A percentile compares a stretch with the other conserved stretches of the same genome.
Evolutionary conservation across 2,329 filamentous ascomycete species (phyloP).

Genomic region (Alternaria sp.): DNA sequence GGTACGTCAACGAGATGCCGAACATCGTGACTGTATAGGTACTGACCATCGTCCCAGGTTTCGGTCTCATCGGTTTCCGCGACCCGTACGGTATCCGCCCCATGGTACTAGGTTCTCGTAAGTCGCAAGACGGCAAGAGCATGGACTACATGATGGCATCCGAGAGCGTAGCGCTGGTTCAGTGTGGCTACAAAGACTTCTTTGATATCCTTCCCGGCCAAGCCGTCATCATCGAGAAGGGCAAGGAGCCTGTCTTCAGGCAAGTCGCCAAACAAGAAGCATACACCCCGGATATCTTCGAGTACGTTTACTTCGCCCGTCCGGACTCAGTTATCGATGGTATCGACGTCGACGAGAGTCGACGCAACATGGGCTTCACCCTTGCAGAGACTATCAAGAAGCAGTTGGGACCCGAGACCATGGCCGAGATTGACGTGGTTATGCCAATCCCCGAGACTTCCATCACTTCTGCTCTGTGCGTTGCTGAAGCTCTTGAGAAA

Average conservation of each 20-base stretch:
- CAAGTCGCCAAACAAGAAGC: slow-evolving; percentile 74
- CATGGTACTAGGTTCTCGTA: slow-evolving; percentile 78
- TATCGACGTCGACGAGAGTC: slow-evolving; percentile 83
- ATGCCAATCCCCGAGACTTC: slow-evolving; percentile 87
- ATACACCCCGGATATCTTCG: slow-evolving; percentile 87
- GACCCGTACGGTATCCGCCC: slow-evolving; percentile 86
- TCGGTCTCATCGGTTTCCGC: slow-evolving; percentile 81
- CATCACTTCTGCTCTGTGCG: slow-evolving; percentile 79
- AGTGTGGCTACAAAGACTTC: slow-evolving; percentile 81
- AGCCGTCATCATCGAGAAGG: slow-evolving; percentile 86
- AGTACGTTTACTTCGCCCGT: slow-evolving; percentile 87
- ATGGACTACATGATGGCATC: slow-evolving; percentile 92
- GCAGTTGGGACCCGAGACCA: slow-evolving; percentile 71
- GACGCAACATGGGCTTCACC: slow-evolving; percentile 86
- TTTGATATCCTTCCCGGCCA: slow-evolving; percentile 82
- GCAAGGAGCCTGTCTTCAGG: slow-evolving; percentile 74
- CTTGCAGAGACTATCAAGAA: slow-evolving; percentile 77
- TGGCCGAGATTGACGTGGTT: slow-evolving; percentile 82
- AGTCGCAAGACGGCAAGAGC: slow-evolving; percentile 70
- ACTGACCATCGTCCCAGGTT: slow-evolving; percentile 58
- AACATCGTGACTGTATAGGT: neutral
- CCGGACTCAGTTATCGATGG: slow-evolving; percentile 86
- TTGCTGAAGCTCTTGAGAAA: slow-evolving; percentile 79
- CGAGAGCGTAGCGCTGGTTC: slow-evolving; percentile 82
- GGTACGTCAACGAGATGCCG: slow-evolving; percentile 52